Evolutionary conservation across 495 filamentous ascomycete genomes (phyloP).

Genomic region (Aspergillus campestris): DNA sequence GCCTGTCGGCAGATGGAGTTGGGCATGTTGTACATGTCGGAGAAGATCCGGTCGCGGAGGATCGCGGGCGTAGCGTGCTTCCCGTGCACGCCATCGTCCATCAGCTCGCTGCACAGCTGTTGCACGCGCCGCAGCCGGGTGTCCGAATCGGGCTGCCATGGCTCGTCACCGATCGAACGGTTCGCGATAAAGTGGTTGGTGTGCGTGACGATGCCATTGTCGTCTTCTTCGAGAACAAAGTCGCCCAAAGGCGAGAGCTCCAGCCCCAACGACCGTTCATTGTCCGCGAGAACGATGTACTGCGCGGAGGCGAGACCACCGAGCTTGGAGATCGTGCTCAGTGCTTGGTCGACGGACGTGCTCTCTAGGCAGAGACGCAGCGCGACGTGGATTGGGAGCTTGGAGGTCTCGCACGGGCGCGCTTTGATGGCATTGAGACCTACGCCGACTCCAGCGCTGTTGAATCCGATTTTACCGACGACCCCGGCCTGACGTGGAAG

Average conservation of each 20-base stretch:
- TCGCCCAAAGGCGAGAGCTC: conserved; percentile 51
- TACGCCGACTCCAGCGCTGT: conserved; percentile 54
- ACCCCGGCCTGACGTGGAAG: conserved; percentile 47
- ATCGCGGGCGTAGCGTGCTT: conserved; percentile 15
- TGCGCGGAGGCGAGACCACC: conserved; percentile 52
- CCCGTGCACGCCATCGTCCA: conserved; percentile 12
- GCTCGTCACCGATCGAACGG: conserved; percentile 39
- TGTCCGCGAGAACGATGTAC: conserved; percentile 55
- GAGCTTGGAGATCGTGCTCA: conserved; percentile 35
- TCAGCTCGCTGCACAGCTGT: conserved; percentile 28
- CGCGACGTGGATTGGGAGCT: conserved; percentile 55
- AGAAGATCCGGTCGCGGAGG: conserved; percentile 24
- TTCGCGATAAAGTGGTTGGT: conserved; percentile 54
- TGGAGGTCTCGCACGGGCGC: conserved; percentile 43
- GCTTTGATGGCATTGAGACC: conserved; percentile 60
- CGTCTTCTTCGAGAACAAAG: conserved; percentile 39
- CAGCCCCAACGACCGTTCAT: conserved; percentile 43
- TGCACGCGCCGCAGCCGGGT: conserved; percentile 38
- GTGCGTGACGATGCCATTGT: conserved; percentile 43
- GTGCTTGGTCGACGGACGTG: conserved; percentile 40
- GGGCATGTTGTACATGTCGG: conserved; percentile 26
- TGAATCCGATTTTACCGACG: conserved; percentile 67
- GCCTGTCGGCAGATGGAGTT: conserved; percentile 26
- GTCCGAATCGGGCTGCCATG: conserved; percentile 46
- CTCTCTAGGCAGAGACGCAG: conserved; percentile 53